Conservation (phyloP, 257 asterid species). For the Solanum chaucha region DNA sequence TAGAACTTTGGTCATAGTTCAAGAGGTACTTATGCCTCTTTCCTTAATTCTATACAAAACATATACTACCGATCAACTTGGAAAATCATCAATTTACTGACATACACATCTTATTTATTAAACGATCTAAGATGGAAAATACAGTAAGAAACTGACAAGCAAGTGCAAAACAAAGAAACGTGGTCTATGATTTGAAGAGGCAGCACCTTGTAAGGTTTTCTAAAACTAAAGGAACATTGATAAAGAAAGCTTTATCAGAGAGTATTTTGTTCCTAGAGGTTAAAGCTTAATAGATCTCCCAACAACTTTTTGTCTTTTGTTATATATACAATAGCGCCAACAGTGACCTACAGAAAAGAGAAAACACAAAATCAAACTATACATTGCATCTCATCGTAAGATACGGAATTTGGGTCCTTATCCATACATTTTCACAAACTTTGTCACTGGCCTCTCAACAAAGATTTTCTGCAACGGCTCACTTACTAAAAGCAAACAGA, state of each 20-base stretch:
- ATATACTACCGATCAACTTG: not conserved
- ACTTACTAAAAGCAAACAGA: not conserved
- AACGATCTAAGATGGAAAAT: not conserved
- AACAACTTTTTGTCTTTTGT: not conserved
- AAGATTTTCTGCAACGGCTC: not conserved
- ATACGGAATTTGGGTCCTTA: not conserved
- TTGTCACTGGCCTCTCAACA: not conserved
- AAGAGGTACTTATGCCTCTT: not conserved
- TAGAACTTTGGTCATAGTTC: not conserved
- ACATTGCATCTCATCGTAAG: not conserved
- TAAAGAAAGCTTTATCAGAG: not conserved
- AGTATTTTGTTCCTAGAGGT: not conserved
- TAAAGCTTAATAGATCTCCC: not conserved
- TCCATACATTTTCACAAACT: not conserved
- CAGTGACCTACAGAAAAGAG: not conserved
- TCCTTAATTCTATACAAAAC: not conserved
- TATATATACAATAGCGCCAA: not conserved
- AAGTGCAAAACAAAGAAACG: not conserved
- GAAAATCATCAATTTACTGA: not conserved
- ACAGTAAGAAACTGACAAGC: not conserved
- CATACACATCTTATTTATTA: not conserved
- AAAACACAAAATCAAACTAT: not conserved
- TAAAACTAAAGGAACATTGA: not conserved
- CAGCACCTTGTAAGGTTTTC: not conserved
- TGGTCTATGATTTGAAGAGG: not conserved